phyloP scores from a whole-genome alignment of 352 stramenopile species.

The Blastocystis sp. region DNA sequence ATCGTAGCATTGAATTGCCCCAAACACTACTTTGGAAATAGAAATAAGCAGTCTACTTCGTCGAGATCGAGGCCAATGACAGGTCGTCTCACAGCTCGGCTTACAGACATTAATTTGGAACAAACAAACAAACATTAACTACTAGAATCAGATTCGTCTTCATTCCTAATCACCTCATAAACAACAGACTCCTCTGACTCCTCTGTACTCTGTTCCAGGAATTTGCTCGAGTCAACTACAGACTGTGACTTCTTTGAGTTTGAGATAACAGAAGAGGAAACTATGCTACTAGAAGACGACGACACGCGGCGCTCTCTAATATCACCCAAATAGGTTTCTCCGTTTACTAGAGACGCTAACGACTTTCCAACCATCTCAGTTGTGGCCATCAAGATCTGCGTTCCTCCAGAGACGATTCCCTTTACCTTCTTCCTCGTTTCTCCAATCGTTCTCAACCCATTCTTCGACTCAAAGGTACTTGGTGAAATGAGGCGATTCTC shows the following conservation, averaged over 20 bases:
- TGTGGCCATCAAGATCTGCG: background rate
- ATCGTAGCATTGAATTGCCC: constrained; percentile 15
- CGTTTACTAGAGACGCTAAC: background rate
- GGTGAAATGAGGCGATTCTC: background rate
- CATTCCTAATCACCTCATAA: background rate
- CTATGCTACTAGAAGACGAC: background rate
- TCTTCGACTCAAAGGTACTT: background rate
- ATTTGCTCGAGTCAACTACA: too few species aligned
- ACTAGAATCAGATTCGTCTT: background rate
- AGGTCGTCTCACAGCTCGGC: background rate
- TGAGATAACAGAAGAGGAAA: too few species aligned
- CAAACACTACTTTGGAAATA: background rate
- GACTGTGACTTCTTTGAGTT: too few species aligned
- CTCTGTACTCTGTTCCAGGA: background rate
- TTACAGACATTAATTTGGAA: background rate
- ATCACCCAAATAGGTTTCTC: background rate
- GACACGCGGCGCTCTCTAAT: background rate
- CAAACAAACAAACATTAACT: background rate
- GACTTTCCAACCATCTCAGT: background rate
- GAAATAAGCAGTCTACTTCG: background rate
- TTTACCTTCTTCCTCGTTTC: constrained; percentile 14
- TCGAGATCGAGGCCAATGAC: constrained; percentile 1
- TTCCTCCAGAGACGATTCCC: background rate
- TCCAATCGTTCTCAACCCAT: background rate
- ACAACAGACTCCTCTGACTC: background rate